phyloP scores from a whole-genome alignment of 139 green algal genomes.

The Tetradesmus lagerheimii region DNA sequence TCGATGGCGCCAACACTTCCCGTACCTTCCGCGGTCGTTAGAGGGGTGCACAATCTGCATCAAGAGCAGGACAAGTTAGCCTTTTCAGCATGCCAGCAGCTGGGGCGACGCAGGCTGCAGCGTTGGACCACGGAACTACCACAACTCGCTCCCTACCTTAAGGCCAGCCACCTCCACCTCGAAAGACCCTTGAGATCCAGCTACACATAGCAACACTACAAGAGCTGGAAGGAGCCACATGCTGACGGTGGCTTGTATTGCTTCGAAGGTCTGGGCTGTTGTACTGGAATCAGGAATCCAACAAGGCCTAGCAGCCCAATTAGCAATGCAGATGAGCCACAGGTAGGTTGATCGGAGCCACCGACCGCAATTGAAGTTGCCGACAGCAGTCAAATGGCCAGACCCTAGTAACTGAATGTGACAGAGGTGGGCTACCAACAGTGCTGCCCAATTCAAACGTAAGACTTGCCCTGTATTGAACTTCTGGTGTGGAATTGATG shows the following conservation, averaged over 20 bases:
- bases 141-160: neutral
- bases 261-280: neutral
- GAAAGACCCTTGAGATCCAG: slow-evolving; percentile 8
- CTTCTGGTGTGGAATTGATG: too few relatives aligned
- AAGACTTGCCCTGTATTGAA: too few relatives aligned
- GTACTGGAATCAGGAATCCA: neutral
- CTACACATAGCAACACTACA: neutral
- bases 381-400: neutral
- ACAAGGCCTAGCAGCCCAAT: neutral
- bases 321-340: neutral
- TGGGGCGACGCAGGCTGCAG: neutral
- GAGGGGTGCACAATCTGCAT: slow-evolving; percentile 42
- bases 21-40: slow-evolving; percentile 30
- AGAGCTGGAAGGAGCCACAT: neutral
- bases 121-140: neutral
- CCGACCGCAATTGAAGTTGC: neutral
- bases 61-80: neutral
- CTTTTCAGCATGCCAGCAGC: neutral
- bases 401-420: neutral
- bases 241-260: too few relatives aligned
- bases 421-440: neutral
- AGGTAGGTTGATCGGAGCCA: neutral
- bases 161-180: slow-evolving; percentile 37
- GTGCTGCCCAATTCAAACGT: neutral
- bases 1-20: neutral